Base-by-base conservation (phyloP, 1,284 basidiomycete genomes). In the Tilletia walkeri region DNA sequence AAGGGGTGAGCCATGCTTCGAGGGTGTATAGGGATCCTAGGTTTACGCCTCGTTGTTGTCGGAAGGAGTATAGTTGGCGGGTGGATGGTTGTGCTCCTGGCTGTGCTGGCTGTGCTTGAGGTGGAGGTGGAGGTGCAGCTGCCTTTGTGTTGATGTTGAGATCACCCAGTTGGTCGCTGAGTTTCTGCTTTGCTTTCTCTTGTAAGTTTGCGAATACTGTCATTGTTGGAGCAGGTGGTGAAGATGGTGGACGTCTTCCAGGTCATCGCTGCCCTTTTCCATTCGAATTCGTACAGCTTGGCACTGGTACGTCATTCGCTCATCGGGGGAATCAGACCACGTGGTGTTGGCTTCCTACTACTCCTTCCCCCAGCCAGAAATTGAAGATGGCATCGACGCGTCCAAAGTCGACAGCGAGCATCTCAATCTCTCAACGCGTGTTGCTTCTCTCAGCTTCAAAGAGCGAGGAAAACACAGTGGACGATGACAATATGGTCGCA, bases 11-110 rank as follows among this genome's bases (percentile, higher is more conserved):
- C 82, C 82, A 83, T 4, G 70, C 66, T 68, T 83, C 82, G 63
- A 82, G 78, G 24, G 80, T 73, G 73, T 82, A 83, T 74, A 78
- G 78, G 39, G 85, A 82, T 88, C 92, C 92, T 12, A 94, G 88
- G 82, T 94, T 94, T 48, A 94, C 89, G 24, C 92, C 92, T 54
- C 89, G 87, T 81, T 93, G 92, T 81, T 90, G 90, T 61, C 92
- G 87, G 84, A 89, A 90, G 36, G 88, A 87, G 75, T 88, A 89
- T 67, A 89, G 76, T 72, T 87, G 86, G 0, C 73, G 67, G 1
- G 48, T 65, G n/a, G 69, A 70, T 16, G 76, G 76, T 0, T 73
- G 69, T 38, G 59, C 50, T 18, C 20, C 50, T 18, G 50, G 50
- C 18, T 10, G 59, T 16, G 34, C 7, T 12, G 30, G 59, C 59